Conservation (phyloP, 1,284 basidiomycete genomes). For the Apiotrichum veenhuisii region DNA sequence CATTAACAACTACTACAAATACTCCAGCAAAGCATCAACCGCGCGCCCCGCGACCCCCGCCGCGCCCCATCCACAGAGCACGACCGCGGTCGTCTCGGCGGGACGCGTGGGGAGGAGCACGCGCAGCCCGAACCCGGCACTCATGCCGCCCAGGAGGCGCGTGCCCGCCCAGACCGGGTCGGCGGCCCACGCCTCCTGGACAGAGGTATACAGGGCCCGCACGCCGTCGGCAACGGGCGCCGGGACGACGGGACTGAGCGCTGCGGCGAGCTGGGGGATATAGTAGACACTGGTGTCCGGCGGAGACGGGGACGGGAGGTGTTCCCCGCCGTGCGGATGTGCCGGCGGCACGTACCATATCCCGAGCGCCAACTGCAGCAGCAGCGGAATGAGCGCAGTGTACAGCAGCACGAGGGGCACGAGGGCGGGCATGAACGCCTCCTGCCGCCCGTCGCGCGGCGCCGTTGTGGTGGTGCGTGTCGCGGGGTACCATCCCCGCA, state of each 20-base stretch:
- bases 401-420: constrained; percentile 77
- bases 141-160: constrained; percentile 79
- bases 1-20: no score
- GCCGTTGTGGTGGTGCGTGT: no score
- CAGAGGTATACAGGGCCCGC: neutral
- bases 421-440: constrained; percentile 55
- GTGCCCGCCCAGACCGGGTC: constrained; percentile 81
- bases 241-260: neutral
- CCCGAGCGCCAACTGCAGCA: constrained; percentile 74
- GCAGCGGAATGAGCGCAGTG: constrained; percentile 79
- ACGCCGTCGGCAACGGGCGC: neutral
- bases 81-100: constrained; percentile 68
- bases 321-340: neutral
- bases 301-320: constrained; percentile 14
- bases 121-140: constrained; percentile 65
- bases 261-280: neutral
- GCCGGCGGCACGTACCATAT: constrained; percentile 64
- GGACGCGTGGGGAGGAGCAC: constrained; percentile 53
- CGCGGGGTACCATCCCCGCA: constrained; percentile 28
- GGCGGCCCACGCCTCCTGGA: constrained; percentile 37
- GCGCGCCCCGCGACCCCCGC: constrained; percentile 47
- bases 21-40: neutral
- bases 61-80: constrained; percentile 69
- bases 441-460: constrained; percentile 29
- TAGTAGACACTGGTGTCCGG: no score